Percentiles rank a stretch among this genome's conserved stretches.
phyloP scores from a whole-genome alignment of 352 stramenopile genomes.

The Phytopythium aichiense region DNA sequence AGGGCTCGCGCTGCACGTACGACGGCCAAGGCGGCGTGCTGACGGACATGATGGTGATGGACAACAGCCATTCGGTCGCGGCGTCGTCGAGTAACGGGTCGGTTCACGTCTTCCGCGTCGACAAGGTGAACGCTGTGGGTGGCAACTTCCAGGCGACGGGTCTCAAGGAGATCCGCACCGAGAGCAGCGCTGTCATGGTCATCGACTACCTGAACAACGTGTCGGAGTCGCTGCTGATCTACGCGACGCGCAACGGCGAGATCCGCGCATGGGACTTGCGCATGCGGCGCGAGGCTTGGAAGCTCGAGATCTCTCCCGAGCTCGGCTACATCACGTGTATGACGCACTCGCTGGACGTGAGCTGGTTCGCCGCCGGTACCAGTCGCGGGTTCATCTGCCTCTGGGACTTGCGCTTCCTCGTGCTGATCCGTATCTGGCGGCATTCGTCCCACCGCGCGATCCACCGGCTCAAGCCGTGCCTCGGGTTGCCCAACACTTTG shows the following conservation, averaged over 20 bases:
- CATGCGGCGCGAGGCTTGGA: constrained; percentile 89
- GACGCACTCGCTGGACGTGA: constrained; percentile 92
- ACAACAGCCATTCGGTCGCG: constrained; percentile 95
- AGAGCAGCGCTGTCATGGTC: constrained; percentile 91
- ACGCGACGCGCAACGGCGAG: constrained; percentile 90
- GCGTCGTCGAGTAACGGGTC: constrained; percentile 86
- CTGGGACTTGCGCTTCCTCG: constrained; percentile 96
- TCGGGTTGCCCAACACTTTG: constrained; percentile 76
- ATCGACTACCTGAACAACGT: constrained; percentile 97
- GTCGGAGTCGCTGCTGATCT: constrained; percentile 92
- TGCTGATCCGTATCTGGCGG: constrained; percentile 95
- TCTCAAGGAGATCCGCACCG: constrained; percentile 71
- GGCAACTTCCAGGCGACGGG: constrained; percentile 69
- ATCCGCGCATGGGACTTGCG: constrained; percentile 93
- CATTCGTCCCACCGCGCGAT: constrained; percentile 91
- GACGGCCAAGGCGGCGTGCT: constrained; percentile 88
- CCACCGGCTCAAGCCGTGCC: constrained; percentile 82
- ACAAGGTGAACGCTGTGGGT: constrained; percentile 74
- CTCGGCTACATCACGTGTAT: constrained; percentile 95
- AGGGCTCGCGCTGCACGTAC: constrained; percentile 93
- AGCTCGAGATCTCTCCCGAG: constrained; percentile 90
- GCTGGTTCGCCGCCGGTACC: constrained; percentile 94
- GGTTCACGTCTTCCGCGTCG: constrained; percentile 96
- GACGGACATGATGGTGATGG: constrained; percentile 93
- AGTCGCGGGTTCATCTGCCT: constrained; percentile 93